Conservation (phyloP, 2,329 filamentous ascomycete genomes). For the Colletotrichum plurivorum region DNA sequence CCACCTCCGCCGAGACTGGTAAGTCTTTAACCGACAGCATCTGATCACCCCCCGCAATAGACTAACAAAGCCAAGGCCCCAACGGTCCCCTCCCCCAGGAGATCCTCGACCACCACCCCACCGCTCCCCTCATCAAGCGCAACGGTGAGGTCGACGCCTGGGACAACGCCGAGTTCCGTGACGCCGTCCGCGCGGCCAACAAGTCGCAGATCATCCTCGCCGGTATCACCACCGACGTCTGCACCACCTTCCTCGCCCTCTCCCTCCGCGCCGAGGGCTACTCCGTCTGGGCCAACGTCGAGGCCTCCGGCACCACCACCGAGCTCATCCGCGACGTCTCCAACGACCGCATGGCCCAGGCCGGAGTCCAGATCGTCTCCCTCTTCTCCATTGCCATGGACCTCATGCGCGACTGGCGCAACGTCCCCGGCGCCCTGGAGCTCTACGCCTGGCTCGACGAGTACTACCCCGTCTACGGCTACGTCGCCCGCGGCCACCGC, state of each 20-base stretch:
- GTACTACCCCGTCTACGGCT: conserved; percentile 76
- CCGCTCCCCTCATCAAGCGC: conserved; percentile 75
- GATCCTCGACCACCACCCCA: conserved; percentile 76
- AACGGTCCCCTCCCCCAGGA: conserved; percentile 81
- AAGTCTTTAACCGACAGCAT: neutral
- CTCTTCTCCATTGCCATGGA: conserved; percentile 76
- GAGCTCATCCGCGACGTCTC: conserved; percentile 72
- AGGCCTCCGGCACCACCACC: conserved; percentile 78
- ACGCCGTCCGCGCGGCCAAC: conserved; percentile 74
- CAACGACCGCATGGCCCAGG: conserved; percentile 76
- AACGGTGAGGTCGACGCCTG: conserved; percentile 83
- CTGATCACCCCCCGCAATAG: neutral
- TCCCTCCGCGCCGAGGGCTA: conserved; percentile 80
- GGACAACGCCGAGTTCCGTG: conserved; percentile 80
- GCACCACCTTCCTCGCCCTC: conserved; percentile 81
- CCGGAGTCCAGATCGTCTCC: conserved; percentile 75
- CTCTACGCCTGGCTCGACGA: conserved; percentile 75
- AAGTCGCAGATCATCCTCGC: conserved; percentile 80
- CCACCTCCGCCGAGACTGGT: conserved; percentile 75
- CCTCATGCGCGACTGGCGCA: conserved; percentile 80
- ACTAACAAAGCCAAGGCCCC: conserved; percentile 62
- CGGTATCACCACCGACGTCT: conserved; percentile 83
- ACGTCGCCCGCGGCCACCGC: conserved; percentile 72
- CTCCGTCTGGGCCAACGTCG: conserved; percentile 80
- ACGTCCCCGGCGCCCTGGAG: conserved; percentile 65